phyloP scores from a whole-genome alignment of 2,329 filamentous ascomycete genomes.

The Sporothrix globosa region DNA sequence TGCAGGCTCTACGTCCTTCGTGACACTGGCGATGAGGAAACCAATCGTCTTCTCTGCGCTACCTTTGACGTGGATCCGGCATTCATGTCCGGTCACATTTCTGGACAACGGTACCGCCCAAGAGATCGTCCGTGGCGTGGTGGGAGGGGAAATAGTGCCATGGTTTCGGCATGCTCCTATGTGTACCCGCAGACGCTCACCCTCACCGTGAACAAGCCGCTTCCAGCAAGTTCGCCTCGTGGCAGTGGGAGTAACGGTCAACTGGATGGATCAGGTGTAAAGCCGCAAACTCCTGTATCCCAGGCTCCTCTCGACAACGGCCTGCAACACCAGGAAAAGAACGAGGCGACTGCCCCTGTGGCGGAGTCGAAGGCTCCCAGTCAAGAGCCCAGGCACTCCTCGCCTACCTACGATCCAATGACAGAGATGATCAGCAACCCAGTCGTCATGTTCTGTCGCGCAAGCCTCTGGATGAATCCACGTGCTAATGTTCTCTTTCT shows the following conservation, averaged over 20 bases:
- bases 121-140: conserved; percentile 28
- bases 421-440: not conserved
- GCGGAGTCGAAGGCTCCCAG: not conserved
- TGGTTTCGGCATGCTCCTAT: conserved; percentile 1
- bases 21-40: conserved; percentile 37
- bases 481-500: conserved; percentile 43
- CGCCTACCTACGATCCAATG: not conserved
- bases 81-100: conserved; percentile 43
- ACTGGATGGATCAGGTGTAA: not conserved
- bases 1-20: conserved; percentile 39
- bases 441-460: conserved; percentile 41
- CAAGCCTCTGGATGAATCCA: conserved; percentile 43
- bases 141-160: not conserved
- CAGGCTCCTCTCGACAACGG: not conserved
- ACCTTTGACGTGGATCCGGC: conserved; percentile 40
- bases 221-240: not conserved
- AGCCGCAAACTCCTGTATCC: not conserved
- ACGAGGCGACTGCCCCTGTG: not conserved
- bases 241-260: not conserved
- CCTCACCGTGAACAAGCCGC: conserved; percentile 3
- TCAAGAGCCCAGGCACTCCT: not conserved
- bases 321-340: not conserved
- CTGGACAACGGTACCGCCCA: conserved; percentile 39
- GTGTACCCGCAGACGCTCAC: conserved; percentile 26
- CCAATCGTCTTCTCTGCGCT: conserved; percentile 28